phyloP scores from a whole-genome alignment of 495 filamentous ascomycete genomes.

The Rostrohypoxylon terebratum region DNA sequence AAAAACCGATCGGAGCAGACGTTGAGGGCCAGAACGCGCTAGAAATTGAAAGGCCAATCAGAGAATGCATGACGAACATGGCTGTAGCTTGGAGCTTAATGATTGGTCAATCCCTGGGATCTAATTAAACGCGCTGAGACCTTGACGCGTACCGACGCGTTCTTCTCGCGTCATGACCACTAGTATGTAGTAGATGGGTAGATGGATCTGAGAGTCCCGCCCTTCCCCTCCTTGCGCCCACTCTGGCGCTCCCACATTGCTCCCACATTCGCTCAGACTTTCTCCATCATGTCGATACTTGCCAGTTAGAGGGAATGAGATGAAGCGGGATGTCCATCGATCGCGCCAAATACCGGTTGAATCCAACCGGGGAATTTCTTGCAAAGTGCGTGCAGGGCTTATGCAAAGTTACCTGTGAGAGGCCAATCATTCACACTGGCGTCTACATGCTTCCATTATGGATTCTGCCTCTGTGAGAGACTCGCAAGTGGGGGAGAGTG shows the following conservation, averaged over 20 bases:
- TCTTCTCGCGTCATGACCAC: constrained; percentile 12
- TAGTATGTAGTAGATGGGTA: no score
- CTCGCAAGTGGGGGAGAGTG: neutral
- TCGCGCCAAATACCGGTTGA: constrained; percentile 35
- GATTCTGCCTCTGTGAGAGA: constrained; percentile 6
- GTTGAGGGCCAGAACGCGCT: constrained; percentile 30
- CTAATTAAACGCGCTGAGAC: constrained; percentile 34
- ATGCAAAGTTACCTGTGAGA: constrained; percentile 23
- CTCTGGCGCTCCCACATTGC: neutral
- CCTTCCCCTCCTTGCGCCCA: constrained; percentile 5
- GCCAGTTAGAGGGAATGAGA: constrained; percentile 20
- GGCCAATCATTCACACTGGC: constrained; percentile 16
- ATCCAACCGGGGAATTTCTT: constrained; percentile 42
- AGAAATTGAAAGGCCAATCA: constrained; percentile 26
- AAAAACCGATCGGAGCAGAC: constrained; percentile 25
- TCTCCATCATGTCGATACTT: constrained; percentile 21
- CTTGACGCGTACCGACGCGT: constrained; percentile 35
- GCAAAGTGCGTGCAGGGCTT: constrained; percentile 39
- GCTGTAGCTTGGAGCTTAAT: neutral
- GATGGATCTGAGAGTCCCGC: neutral
- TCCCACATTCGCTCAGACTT: neutral
- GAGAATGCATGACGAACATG: constrained; percentile 29
- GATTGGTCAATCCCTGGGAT: constrained; percentile 28
- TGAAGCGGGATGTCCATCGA: constrained; percentile 26
- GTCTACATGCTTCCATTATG: constrained; percentile 1